Evolutionary conservation across 2,329 filamentous ascomycete species (phyloP), one percentile per base, ranked within the genome.

Genomic region (Xylaria sp.): DNA sequence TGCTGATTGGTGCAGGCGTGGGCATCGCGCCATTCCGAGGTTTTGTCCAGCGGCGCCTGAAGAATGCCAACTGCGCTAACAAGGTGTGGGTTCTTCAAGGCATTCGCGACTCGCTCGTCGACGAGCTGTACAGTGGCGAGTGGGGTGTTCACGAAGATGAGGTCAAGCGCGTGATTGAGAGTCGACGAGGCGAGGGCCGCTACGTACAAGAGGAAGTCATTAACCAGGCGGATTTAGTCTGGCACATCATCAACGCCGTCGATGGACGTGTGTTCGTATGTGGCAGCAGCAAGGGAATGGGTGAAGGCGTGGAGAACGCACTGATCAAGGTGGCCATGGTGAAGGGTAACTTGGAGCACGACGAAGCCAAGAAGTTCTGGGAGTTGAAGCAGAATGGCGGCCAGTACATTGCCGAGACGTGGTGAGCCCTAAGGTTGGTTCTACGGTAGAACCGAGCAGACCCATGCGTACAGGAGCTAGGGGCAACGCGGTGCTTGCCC

Each of bases 131-230:
- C 79, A 91, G 88, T 60, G 94, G 94, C 67, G 94, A 99, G 74
- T 95, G 96, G 84, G 94, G 94, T 54, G 91, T 94, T 1, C 90
- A 96, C 69, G 93, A 97, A 72, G 86, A 90, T 55, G 87, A 92
- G 72, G 88, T 92, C 54, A 92, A 92, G 77, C 88, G 86, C 48
- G 89, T 94, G 1, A 88, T 92, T 9, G 85, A 94, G 74, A 90
- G 84, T 67, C 86, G 86, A 55, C 82, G 80, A 53, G 90, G 89
- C 51, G 89, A 92, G 67, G 90, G 91, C 64, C 88, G 89, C 65
- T 99, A 99, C 71, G 94, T 99, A 1, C 94, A 99, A 72, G 94
- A 99, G 70, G 94, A 97, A 75, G 93, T 99, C 7, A 81, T 84
- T 9, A 83, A 90, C 65, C 94, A 97, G 73, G 91, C 92, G 1